phyloP scores from a whole-genome alignment of 208 protist species.

The Leishmania amazonensis region DNA sequence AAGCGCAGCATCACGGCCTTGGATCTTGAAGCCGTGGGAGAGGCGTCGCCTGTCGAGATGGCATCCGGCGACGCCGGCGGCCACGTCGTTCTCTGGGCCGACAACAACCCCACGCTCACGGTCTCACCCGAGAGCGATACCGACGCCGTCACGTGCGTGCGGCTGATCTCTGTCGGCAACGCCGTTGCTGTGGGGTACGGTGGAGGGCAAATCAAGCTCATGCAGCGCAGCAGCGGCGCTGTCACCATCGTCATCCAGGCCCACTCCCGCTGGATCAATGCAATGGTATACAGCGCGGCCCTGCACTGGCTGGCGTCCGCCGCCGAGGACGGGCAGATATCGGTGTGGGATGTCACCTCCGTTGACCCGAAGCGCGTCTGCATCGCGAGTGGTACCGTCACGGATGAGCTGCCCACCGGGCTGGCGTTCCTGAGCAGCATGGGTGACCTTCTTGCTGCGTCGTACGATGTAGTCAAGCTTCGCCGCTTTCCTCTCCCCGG shows the following conservation, averaged over 20 bases:
- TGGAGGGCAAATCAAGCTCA: constrained; percentile 51
- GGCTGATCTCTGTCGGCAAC: constrained; percentile 19
- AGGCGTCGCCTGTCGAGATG: constrained; percentile 13
- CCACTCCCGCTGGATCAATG: constrained; percentile 70
- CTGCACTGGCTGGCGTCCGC: constrained; percentile 38
- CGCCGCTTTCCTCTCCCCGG: constrained; percentile 2
- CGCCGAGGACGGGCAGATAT: constrained; percentile 58
- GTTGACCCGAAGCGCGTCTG: constrained; percentile 3
- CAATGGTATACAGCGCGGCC: constrained; percentile 30
- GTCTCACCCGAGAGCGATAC: constrained; percentile 23
- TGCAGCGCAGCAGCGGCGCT: constrained; percentile 32
- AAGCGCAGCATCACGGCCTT: constrained; percentile 42
- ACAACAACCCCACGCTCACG: constrained; percentile 12
- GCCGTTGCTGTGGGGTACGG: constrained; percentile 53
- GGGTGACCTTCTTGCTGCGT: not conserved
- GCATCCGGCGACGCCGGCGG: constrained; percentile 49
- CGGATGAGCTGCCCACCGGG: constrained; percentile 32
- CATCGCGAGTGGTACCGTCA: constrained; percentile 11
- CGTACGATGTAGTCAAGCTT: constrained; percentile 25
- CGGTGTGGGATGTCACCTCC: constrained; percentile 32
- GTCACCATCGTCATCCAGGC: constrained; percentile 48
- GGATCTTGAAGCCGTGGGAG: constrained; percentile 27
- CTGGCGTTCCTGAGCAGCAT: constrained; percentile 17
- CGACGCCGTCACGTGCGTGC: constrained; percentile 55
- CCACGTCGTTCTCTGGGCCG: constrained; percentile 48